Evolutionary conservation across 2,329 filamentous ascomycete genomes (phyloP), one percentile per base, ranked within the genome.

Genomic region (Ophiobolus disseminans): DNA sequence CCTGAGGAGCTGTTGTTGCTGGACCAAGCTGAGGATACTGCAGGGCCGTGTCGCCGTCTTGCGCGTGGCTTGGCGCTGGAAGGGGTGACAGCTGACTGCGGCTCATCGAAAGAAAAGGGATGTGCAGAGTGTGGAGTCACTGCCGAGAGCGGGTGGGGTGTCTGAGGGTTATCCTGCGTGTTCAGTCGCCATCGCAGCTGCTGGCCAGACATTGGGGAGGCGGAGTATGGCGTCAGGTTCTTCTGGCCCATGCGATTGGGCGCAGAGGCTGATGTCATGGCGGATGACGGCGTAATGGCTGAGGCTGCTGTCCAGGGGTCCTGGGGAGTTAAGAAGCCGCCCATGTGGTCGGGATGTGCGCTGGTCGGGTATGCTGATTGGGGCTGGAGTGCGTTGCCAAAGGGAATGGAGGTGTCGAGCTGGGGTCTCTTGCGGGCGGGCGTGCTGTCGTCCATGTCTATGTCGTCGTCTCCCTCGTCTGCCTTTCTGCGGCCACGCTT

Each of bases 11-110:
- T 78, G 13, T 83, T 83, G 49, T 82, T 84, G 55, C 85, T 85
- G 45, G 88, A 85, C 92, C 92, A 97, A 1, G 92, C 92, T 8
- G 91, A 96, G 1, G 91, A 96, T 0, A 96, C 90, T 5, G 90
- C 91, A 0, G 91, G 89, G 0, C 91, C 91, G 68, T 95, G 89
- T 3, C 90, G 83, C 45, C 87, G 80, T 45, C 82, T 73, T 5
- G 78, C 72, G 49, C 82, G 73, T 54, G 80, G 86, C 26, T 73
- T 72, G 10, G 73, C 65, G 37, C 70, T 69, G 42, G 82, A 84
- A 1, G 87, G 85, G 3, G 87, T 89, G n/a, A 89, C 78, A 3
- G 89, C 89, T 1, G 90, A 91, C 39, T 81, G 85, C 8, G 89
- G 88, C 55, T 90, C 87, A 37, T 80, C 76, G 45, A 78, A 77